Conservation (phyloP, 352 stramenopile species). For the Phytophthora constricta region DNA sequence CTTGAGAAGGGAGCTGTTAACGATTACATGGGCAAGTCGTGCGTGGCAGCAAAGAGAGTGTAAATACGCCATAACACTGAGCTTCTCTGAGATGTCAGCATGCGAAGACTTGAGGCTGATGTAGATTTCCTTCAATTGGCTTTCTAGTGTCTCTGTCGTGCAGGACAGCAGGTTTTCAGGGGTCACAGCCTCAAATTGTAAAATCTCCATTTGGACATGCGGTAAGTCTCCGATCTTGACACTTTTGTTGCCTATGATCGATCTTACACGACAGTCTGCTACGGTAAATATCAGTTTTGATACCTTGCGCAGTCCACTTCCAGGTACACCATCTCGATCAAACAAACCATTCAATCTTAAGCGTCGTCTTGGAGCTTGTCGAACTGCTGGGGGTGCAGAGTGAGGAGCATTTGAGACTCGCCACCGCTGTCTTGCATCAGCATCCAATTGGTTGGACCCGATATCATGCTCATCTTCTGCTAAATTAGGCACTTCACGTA, state of each 20-base stretch:
- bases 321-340: constrained; percentile 37
- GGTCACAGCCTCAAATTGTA: constrained; percentile 49
- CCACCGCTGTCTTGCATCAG: constrained; percentile 17
- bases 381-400: constrained; percentile 37
- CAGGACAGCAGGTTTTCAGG: constrained; percentile 53
- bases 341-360: constrained; percentile 39
- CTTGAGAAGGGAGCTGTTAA: constrained; percentile 81
- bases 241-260: constrained; percentile 63
- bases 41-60: constrained; percentile 58
- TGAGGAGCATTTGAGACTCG: constrained; percentile 28
- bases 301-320: constrained; percentile 47
- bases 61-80: constrained; percentile 65
- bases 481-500: neutral
- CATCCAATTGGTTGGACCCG: neutral
- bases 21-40: constrained; percentile 79
- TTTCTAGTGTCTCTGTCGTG: constrained; percentile 60
- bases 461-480: constrained; percentile 10
- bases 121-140: constrained; percentile 81
- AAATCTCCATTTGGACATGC: constrained; percentile 25
- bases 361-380: neutral
- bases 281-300: constrained; percentile 69
- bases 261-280: constrained; percentile 62
- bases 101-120: constrained; percentile 56
- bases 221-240: constrained; percentile 50
- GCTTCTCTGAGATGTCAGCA: constrained; percentile 40